Evolutionary conservation across 2,329 filamentous ascomycete genomes (phyloP).

Genomic region (Xylariaceae sp.): DNA sequence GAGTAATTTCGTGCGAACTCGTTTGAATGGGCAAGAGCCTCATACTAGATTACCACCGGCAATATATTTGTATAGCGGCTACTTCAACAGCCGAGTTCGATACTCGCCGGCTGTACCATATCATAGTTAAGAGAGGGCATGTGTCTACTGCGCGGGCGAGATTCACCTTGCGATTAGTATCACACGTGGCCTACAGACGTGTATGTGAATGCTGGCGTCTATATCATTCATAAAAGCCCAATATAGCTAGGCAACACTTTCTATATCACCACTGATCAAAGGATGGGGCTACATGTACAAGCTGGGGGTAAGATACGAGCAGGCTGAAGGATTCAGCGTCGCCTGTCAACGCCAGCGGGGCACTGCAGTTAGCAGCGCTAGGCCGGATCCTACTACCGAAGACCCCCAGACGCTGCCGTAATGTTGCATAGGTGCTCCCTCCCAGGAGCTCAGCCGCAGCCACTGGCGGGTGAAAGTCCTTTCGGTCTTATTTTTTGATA

Average conservation of each 20-base stretch:
- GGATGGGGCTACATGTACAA: not conserved
- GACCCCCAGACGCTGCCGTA: constrained; percentile 11
- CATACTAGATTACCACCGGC: too few relatives aligned
- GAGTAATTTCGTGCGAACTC: not conserved
- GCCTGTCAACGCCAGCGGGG: constrained; percentile 9
- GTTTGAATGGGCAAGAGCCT: too few relatives aligned
- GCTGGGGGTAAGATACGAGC: not conserved
- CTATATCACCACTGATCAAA: not conserved
- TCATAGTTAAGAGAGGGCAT: too few relatives aligned
- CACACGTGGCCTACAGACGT: too few relatives aligned
- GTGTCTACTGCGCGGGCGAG: too few relatives aligned
- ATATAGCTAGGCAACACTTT: too few relatives aligned
- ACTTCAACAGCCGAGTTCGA: too few relatives aligned
- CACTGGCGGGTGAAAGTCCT: not conserved
- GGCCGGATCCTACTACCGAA: constrained; percentile 27
- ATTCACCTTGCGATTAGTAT: too few relatives aligned
- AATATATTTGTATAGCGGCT: too few relatives aligned
- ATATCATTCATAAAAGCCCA: too few relatives aligned
- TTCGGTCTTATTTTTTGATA: constrained; percentile 1
- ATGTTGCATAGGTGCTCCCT: not conserved
- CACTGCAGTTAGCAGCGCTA: constrained; percentile 23
- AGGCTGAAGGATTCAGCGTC: constrained; percentile 21
- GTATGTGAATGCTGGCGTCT: too few relatives aligned
- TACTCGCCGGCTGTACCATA: too few relatives aligned
- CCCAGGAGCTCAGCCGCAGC: constrained; percentile 7